A percentile compares a stretch with the other conserved stretches of the same genome.
phyloP scores from a whole-genome alignment of 2,329 filamentous ascomycete genomes.

The Tolypocladium sp. region DNA sequence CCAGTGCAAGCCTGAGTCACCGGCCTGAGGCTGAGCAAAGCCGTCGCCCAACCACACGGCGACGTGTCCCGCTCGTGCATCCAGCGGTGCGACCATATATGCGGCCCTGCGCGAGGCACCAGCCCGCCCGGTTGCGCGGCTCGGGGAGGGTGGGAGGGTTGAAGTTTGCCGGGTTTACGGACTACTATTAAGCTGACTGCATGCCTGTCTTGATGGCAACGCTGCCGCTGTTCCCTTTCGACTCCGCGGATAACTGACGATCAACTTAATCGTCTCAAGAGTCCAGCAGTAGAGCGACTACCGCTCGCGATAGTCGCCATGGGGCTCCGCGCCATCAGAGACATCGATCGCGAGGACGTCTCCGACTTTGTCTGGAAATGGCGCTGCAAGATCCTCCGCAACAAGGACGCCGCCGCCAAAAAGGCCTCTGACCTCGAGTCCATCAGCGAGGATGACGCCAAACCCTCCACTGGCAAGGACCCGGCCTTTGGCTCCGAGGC shows the following conservation, averaged over 20 bases:
- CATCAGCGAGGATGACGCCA: background rate
- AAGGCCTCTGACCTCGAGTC: slow-evolving; percentile 3
- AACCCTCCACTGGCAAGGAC: slow-evolving; percentile 9
- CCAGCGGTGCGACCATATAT: background rate
- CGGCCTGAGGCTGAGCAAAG: background rate
- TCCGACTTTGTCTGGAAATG: slow-evolving; percentile 20
- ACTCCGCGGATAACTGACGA: background rate
- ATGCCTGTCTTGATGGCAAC: background rate
- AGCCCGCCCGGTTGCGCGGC: background rate
- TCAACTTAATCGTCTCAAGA: background rate
- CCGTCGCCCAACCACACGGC: background rate
- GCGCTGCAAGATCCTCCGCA: slow-evolving; percentile 19
- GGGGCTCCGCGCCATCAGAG: slow-evolving; percentile 2
- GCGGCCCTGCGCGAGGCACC: background rate
- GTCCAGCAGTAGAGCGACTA: background rate
- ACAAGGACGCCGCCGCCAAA: slow-evolving; percentile 9
- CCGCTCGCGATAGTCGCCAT: slow-evolving; percentile 1
- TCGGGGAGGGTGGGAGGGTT: background rate
- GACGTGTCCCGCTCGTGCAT: background rate
- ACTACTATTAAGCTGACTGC: background rate
- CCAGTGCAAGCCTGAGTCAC: background rate
- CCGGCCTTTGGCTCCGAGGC: slow-evolving; percentile 18
- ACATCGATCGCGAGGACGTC: slow-evolving; percentile 11
- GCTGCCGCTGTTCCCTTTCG: background rate
- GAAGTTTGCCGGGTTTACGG: background rate